phyloP scores from a whole-genome alignment of 2,329 filamentous ascomycete genomes.

The Penicillium digitatum region DNA sequence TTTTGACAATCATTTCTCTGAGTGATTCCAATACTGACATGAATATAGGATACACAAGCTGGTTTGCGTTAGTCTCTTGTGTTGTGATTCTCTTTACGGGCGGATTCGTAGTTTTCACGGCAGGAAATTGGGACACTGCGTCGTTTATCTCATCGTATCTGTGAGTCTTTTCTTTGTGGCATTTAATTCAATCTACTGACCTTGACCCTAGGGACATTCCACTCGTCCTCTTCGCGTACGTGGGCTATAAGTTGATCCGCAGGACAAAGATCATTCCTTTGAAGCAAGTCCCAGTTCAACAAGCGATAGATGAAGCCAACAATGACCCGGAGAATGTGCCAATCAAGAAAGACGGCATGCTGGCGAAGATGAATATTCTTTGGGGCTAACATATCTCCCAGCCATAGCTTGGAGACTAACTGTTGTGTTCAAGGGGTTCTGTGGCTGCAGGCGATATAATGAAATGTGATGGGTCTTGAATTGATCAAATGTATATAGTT shows the following conservation, averaged over 20 bases:
- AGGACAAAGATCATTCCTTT: slow-evolving; percentile 55
- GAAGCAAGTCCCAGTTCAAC: slow-evolving; percentile 50
- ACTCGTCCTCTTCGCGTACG: slow-evolving; percentile 55
- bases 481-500: neutral
- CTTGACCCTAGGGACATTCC: slow-evolving; percentile 51
- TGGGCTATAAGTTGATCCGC: slow-evolving; percentile 64
- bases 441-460: neutral
- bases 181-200: neutral
- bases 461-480: neutral
- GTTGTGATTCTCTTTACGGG: slow-evolving; percentile 65
- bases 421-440: neutral
- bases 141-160: slow-evolving; percentile 61
- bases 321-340: slow-evolving; percentile 37
- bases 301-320: slow-evolving; percentile 49
- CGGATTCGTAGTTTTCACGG: slow-evolving; percentile 62
- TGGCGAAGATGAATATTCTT: slow-evolving; percentile 33
- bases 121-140: slow-evolving; percentile 55
- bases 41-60: slow-evolving; percentile 60
- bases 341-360: slow-evolving; percentile 23
- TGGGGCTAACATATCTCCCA: slow-evolving; percentile 24
- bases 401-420: too few species aligned
- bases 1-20: too few species aligned
- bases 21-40: slow-evolving; percentile 8
- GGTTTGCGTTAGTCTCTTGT: slow-evolving; percentile 55
- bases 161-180: slow-evolving; percentile 43